Conservation (phyloP, 495 filamentous ascomycete species). For the Aspergillus sclerotiicarbonarius region DNA sequence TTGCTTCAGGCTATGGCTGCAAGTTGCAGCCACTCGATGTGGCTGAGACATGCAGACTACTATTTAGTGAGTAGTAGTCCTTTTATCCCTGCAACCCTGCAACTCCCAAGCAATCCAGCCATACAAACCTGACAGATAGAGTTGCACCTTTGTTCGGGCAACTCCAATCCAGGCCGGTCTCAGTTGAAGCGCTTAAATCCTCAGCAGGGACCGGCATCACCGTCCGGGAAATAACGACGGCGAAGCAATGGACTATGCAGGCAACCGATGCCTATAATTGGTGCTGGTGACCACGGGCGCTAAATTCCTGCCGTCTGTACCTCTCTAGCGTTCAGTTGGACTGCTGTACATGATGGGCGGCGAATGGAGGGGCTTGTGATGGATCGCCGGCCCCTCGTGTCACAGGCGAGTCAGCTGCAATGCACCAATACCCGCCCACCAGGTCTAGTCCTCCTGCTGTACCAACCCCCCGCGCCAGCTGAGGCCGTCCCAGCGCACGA, state of each 20-base stretch:
- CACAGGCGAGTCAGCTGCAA: not conserved
- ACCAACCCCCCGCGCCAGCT: not conserved
- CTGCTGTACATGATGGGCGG: not conserved
- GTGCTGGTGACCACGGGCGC: not conserved
- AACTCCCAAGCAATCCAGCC: too few species aligned
- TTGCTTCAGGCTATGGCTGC: too few species aligned
- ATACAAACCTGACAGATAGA: too few species aligned
- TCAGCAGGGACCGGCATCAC: not conserved
- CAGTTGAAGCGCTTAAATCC: too few species aligned
- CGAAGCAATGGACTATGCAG: not conserved
- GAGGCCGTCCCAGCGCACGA: not conserved
- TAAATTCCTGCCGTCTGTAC: not conserved
- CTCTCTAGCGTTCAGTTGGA: not conserved
- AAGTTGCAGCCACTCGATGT: too few species aligned
- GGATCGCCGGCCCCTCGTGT: not conserved
- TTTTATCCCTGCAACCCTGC: too few species aligned
- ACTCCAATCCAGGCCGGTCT: too few species aligned
- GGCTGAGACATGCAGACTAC: too few species aligned
- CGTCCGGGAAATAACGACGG: not conserved
- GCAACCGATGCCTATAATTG: not conserved
- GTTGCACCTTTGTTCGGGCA: too few species aligned
- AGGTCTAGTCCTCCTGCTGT: not conserved
- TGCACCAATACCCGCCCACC: not conserved
- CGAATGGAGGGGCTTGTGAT: not conserved
- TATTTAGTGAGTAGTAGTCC: too few species aligned